These are phyloP conservation scores for Zygosaccharomyces lentus DNA, from an alignment of 805 yeast genomes.

Conservation along the genomic window DNA sequence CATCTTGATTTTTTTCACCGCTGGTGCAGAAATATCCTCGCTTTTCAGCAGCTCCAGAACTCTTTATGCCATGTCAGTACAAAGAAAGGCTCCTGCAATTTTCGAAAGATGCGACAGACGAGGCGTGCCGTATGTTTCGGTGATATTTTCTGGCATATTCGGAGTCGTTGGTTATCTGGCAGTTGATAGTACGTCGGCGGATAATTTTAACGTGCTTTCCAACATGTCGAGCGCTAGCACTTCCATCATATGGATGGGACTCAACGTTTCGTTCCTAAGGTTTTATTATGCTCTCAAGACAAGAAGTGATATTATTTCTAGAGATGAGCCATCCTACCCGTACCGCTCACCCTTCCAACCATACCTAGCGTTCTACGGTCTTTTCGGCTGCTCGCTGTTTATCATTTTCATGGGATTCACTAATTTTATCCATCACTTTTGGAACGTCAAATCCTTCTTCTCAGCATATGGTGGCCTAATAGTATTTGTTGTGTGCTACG, in stretches of 20 bases:
- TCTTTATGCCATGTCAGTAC: conserved; percentile 49
- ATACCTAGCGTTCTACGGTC: conserved; percentile 58
- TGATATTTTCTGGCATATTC: conserved; percentile 56
- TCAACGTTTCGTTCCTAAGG: conserved; percentile 60
- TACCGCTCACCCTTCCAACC: conserved; percentile 70
- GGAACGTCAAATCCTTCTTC: conserved; percentile 60
- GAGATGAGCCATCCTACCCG: conserved; percentile 63
- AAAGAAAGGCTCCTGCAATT: conserved; percentile 56
- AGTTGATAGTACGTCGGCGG: conserved; percentile 52
- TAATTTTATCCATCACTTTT: conserved; percentile 52
- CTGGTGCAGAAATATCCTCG: conserved; percentile 55
- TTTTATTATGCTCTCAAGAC: conserved; percentile 58
- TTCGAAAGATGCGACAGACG: conserved; percentile 54
- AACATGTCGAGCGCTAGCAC: conserved; percentile 71
- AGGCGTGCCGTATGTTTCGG: conserved; percentile 74
- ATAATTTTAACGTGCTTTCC: conserved; percentile 62
- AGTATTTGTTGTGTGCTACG: conserved; percentile 47
- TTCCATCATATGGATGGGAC: conserved; percentile 72
- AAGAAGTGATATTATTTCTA: conserved; percentile 59
- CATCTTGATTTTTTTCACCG: conserved; percentile 49
- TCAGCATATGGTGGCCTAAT: conserved; percentile 61
- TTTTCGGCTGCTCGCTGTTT: conserved; percentile 48
- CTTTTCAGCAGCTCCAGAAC: conserved; percentile 60
- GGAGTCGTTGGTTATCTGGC: conserved; percentile 60
- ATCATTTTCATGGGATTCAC: conserved; percentile 58